Base-by-base conservation (phyloP, 306 rosid genomes). In the Citrullus amarus region DNA sequence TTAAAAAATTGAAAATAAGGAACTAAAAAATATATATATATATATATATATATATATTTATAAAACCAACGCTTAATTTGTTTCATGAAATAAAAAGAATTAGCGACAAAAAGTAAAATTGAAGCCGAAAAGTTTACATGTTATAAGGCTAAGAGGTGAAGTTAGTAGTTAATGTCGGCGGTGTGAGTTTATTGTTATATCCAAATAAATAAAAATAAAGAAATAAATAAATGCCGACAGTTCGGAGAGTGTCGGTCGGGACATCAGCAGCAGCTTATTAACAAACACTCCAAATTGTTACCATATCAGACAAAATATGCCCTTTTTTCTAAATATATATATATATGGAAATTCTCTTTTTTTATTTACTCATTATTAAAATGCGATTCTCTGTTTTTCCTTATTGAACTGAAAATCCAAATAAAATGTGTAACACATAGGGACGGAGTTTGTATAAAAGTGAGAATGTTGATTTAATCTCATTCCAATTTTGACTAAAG, bases 221-320 rank as follows among this genome's bases (percentile, higher is more conserved):
- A 25, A 25, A 25, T 25, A 36, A 17, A 9, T 15, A 9, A 50
- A 46, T 25, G 57, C 76, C 76, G 58, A 70, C 76, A 70, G 77
- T 72, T 28, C 4, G 25, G 44, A 46, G 57, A 72, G 59, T 72
- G 77, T 72, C 77, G 77, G 77, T 18, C 4, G 28, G 43, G 4
- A 50, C 13, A 6, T 44, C 36, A 6, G 6, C 32, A 25, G 41
- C 76, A 28, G 13, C 20, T 48, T 48, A 46, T 28, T 8, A 25
- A 22, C 39, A 48, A 70, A 70, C 76, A 13, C 76, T 46, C 76
- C 76, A 46, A 70, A 46, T 20, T 69, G 75, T 41, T 41, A 67
- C 74, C 74, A n/a, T 38, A 17, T 38, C 28, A 61, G 1, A 61
- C 18, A 28, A 4, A 61, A 10, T 30, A 14, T 48, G 4, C 54